Conservation (phyloP, 1,139 yeast genomes). For the Saccharomyces pastorianus region DNA sequence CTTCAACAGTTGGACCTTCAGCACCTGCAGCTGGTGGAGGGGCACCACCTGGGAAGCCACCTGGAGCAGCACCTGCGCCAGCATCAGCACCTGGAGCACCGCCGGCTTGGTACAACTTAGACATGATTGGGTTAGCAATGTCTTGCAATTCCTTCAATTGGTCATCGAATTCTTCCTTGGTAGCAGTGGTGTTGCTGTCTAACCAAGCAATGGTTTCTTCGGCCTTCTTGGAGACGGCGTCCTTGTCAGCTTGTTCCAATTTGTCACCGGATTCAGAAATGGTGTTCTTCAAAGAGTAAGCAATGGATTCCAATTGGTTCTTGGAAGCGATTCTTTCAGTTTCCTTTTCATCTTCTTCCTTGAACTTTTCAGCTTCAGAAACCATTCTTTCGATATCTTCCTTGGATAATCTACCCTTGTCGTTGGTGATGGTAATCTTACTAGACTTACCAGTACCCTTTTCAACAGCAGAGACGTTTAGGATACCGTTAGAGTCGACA, state of each 20-base stretch:
- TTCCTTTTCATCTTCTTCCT: slow-evolving; percentile 79
- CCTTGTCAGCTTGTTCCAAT: slow-evolving; percentile 72
- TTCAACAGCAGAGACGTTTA: slow-evolving; percentile 89
- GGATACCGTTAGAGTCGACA: slow-evolving; percentile 86
- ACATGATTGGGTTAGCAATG: slow-evolving; percentile 88
- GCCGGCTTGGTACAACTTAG: slow-evolving; percentile 80
- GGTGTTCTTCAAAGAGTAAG: slow-evolving; percentile 82
- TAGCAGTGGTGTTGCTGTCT: slow-evolving; percentile 79
- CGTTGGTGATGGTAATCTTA: slow-evolving; percentile 82
- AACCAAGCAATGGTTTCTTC: slow-evolving; percentile 83
- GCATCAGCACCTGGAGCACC: slow-evolving; percentile 54
- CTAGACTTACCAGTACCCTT: slow-evolving; percentile 80
- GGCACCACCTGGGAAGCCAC: slow-evolving; percentile 14
- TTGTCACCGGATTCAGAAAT: slow-evolving; percentile 74
- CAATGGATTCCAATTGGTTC: slow-evolving; percentile 88
- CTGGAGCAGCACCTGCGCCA: slow-evolving; percentile 42
- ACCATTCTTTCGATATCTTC: slow-evolving; percentile 95
- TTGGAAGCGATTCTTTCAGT: slow-evolving; percentile 69
- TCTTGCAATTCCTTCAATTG: slow-evolving; percentile 91
- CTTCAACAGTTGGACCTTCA: slow-evolving; percentile 63
- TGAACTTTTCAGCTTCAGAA: slow-evolving; percentile 79
- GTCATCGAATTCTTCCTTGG: slow-evolving; percentile 80
- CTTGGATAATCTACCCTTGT: slow-evolving; percentile 92
- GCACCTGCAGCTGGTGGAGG: slow-evolving; percentile 34
- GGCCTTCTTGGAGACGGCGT: slow-evolving; percentile 72